A percentile compares a stretch with the other conserved stretches of the same genome.
Conservation (phyloP, 306 rosid species). For the Hippophae gyantsensis region DNA sequence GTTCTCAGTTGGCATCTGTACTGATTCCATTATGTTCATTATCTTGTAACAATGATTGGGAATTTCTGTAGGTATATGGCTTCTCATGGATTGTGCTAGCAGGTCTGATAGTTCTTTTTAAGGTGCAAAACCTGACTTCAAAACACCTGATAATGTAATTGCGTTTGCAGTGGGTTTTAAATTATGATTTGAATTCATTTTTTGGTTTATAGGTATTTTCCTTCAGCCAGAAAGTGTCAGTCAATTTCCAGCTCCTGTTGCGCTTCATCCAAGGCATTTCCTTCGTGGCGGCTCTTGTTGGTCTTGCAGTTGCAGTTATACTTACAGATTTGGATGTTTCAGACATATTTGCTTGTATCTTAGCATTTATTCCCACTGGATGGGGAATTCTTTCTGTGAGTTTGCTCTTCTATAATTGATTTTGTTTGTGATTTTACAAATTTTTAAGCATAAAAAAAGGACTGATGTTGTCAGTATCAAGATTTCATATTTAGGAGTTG, state of each 20-base stretch:
- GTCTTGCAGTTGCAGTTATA: slow-evolving; percentile 56
- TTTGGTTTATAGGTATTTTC: slow-evolving; percentile 62
- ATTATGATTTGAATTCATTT: too few relatives aligned
- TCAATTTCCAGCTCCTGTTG: slow-evolving; percentile 79
- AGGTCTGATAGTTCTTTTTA: slow-evolving; percentile 71
- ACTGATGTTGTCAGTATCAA: too few relatives aligned
- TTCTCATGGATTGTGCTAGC: slow-evolving; percentile 76
- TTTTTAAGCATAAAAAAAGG: too few relatives aligned
- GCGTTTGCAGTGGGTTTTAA: neutral
- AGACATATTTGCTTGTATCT: slow-evolving; percentile 69
- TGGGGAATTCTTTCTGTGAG: slow-evolving; percentile 93
- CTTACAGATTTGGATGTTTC: slow-evolving; percentile 41
- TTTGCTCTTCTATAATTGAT: slow-evolving; percentile 5
- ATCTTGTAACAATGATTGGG: neutral
- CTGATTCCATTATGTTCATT: neutral
- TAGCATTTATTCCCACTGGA: slow-evolving; percentile 89
- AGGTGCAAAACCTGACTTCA: slow-evolving; percentile 38
- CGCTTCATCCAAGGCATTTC: slow-evolving; percentile 89
- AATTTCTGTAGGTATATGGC: slow-evolving; percentile 57
- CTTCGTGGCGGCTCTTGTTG: slow-evolving; percentile 70
- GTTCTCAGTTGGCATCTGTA: neutral
- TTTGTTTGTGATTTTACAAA: too few relatives aligned
- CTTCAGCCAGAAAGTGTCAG: slow-evolving; percentile 89
- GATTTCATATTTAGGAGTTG: neutral
- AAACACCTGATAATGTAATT: neutral